Conservation (phyloP, 129 eudicot genomes). For the carrot (Daucus carota) region DNA sequence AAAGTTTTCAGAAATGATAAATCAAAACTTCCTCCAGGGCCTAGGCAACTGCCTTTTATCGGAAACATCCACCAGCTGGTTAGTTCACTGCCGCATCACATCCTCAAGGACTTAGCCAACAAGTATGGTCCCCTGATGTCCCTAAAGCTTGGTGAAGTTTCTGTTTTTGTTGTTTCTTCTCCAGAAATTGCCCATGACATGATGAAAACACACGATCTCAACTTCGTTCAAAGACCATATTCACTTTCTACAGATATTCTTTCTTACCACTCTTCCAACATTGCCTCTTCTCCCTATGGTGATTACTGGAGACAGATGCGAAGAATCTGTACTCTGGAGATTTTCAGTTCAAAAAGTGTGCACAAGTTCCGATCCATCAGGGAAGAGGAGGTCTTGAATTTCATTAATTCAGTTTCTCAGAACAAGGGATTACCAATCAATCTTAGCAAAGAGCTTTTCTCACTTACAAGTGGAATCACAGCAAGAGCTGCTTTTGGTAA, state of each 20-base stretch:
- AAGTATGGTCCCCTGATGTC: slow-evolving; percentile 4
- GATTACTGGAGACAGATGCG: slow-evolving; percentile 23
- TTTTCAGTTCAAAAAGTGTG: slow-evolving; percentile 24
- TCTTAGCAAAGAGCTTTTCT: slow-evolving; percentile 24
- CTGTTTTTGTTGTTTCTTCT: slow-evolving; percentile 11
- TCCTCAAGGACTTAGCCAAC: slow-evolving; percentile 4
- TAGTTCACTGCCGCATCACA: slow-evolving; percentile 1
- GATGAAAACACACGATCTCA: slow-evolving; percentile 8
- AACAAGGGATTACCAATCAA: slow-evolving; percentile 1
- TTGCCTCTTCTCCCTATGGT: slow-evolving; percentile 19
- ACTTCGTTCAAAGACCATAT: slow-evolving; percentile 3
- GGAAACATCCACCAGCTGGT: slow-evolving; percentile 39
- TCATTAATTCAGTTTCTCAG: background rate
- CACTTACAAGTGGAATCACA: slow-evolving; percentile 22
- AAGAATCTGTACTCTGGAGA: slow-evolving; percentile 21
- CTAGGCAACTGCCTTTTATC: slow-evolving; percentile 29
- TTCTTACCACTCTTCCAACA: slow-evolving; percentile 5
- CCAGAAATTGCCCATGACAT: slow-evolving; percentile 4
- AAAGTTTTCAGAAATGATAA: slow-evolving; percentile 1
- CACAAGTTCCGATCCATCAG: slow-evolving; percentile 16
- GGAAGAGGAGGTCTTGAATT: slow-evolving; percentile 17
- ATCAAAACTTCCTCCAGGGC: slow-evolving; percentile 31
- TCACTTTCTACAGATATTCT: background rate
- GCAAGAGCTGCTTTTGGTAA: slow-evolving; percentile 32
- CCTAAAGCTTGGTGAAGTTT: slow-evolving; percentile 10